Evolutionary conservation across 1,139 yeast genomes (phyloP), one percentile per base, ranked within the genome.

Genomic region (Blastobotrys persicus): DNA sequence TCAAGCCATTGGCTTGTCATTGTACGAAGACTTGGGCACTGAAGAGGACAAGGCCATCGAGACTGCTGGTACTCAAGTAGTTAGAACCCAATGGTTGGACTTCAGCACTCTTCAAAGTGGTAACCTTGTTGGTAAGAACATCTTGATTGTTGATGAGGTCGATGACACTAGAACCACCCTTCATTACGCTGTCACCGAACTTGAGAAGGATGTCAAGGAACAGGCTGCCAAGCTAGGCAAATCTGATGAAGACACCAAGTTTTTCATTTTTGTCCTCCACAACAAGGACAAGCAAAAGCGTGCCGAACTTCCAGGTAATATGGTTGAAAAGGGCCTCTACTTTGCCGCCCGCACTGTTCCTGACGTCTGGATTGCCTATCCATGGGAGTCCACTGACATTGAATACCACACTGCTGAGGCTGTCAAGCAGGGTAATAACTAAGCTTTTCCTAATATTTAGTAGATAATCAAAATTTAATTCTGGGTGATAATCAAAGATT

Each of bases 321-420:
- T 83, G 72, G 77, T 82, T 76, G 68, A 71, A 35, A 74, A 76
- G 42, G 85, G 85, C 49, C 81, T 87, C 68, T 91, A 91, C 70
- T 79, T 88, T 63, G 96, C 96, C 54, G 97, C 96, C 43, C 81
- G 92, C 70, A 79, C 88, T 44, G 92, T 88, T 38, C 95, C 91
- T 39, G 98, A 92, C 67, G 78, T 78, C 60, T 92, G 98, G 98
- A 89, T 88, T 62, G 97, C 97, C 42, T 92, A 92, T 69, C 98
- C 98, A 46, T 92, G 98, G 98, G 96, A 88, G 72, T 82, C 94
- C 31, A 77, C 78, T 52, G 96, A 91, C 71, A 92, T 91, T 67
- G 96, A 87, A 46, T 78, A 76, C 70, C 98, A 91, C 68, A 87
- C 95, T 49, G 75, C 79, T 67, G 78, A 75, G 68, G 96, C 97